These are phyloP conservation scores for Hondaea fermentalgiana DNA, from an alignment of 108 stramenopile species.

Conservation along the genomic window DNA sequence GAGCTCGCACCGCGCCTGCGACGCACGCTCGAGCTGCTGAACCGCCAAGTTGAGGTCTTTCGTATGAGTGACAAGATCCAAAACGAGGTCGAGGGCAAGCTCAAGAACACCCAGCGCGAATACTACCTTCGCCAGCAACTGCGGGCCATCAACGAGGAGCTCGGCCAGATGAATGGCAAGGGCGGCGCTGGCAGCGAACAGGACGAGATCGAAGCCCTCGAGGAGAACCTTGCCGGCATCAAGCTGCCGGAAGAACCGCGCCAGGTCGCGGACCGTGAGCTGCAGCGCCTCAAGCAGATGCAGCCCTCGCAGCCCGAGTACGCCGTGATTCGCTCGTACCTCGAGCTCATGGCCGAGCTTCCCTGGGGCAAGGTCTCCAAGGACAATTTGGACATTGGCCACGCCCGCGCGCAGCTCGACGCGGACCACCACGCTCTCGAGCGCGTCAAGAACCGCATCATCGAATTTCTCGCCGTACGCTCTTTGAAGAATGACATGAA, in stretches of 20 bases:
- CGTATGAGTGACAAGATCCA: constrained; percentile 83
- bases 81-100: constrained; percentile 87
- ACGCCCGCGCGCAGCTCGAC: constrained; percentile 65
- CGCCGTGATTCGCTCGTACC: constrained; percentile 78
- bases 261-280: constrained; percentile 66
- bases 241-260: constrained; percentile 62
- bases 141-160: constrained; percentile 90
- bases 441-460: constrained; percentile 84
- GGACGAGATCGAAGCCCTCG: constrained; percentile 57
- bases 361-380: constrained; percentile 74
- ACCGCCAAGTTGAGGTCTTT: constrained; percentile 73
- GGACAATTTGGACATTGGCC: constrained; percentile 73
- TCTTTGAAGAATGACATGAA: constrained; percentile 75
- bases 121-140: constrained; percentile 90
- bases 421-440: constrained; percentile 88
- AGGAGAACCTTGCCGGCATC: constrained; percentile 34
- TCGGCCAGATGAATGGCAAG: constrained; percentile 89
- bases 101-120: constrained; percentile 73
- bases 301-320: constrained; percentile 90
- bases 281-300: constrained; percentile 76
- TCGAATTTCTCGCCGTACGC: constrained; percentile 90
- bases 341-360: constrained; percentile 86
- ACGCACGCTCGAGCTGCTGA: constrained; percentile 72
- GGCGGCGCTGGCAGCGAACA: constrained; percentile 79
- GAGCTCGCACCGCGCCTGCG: constrained; percentile 77